Evolutionary conservation across 805 yeast genomes (phyloP).

Genomic region (Schizosaccharomyces lindneri): DNA sequence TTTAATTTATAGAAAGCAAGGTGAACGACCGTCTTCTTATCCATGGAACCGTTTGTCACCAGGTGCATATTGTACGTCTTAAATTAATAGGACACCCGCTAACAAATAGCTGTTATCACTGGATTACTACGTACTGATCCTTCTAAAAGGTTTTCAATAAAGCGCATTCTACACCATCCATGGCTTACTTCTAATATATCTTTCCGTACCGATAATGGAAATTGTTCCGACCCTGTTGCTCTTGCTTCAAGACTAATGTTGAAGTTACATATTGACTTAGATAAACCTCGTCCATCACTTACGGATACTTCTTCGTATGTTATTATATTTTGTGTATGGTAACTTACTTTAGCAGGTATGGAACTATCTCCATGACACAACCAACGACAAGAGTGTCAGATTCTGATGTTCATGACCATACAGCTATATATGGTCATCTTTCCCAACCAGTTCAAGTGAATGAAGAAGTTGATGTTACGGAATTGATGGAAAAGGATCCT

Average conservation of each 20-base stretch:
- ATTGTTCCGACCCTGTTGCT: conserved; percentile 27
- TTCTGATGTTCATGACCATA: not conserved
- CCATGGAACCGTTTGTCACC: not conserved
- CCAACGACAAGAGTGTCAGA: not conserved
- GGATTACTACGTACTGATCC: conserved; percentile 29
- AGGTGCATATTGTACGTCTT: not conserved
- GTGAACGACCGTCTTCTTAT: conserved; percentile 3
- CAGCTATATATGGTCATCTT: not conserved
- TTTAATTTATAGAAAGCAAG: not conserved
- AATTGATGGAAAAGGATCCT: conserved; percentile 3
- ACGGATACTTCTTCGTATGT: not conserved
- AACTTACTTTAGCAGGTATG: not conserved
- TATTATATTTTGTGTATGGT: not conserved
- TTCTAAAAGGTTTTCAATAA: conserved; percentile 19
- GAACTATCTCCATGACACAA: conserved; percentile 4
- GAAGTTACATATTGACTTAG: conserved; percentile 22
- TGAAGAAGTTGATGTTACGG: not conserved
- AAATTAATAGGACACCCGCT: not conserved
- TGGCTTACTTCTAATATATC: conserved; percentile 28
- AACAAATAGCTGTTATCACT: conserved; percentile 22
- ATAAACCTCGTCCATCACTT: conserved; percentile 6
- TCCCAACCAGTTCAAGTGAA: not conserved
- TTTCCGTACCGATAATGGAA: conserved; percentile 22
- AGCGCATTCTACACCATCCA: conserved; percentile 23
- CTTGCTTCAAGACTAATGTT: conserved; percentile 28